phyloP scores from a whole-genome alignment of 2,329 filamentous ascomycete species.

The Coniochaeta prunicola region DNA sequence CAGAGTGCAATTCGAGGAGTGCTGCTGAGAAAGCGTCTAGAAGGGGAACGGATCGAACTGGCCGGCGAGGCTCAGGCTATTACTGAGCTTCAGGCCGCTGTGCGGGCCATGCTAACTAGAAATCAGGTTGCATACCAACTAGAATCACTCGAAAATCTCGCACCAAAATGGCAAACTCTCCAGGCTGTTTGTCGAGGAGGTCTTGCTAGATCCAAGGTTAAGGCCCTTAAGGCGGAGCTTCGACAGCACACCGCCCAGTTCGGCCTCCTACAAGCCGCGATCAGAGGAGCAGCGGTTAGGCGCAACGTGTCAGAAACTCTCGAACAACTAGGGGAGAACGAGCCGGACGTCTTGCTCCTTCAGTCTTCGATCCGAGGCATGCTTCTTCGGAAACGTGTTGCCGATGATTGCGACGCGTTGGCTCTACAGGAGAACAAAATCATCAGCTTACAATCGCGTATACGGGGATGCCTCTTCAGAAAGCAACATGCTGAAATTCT shows the following conservation, averaged over 20 bases:
- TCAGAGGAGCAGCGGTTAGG: constrained; percentile 48
- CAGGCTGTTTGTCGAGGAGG: constrained; percentile 41
- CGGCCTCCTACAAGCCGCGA: constrained; percentile 40
- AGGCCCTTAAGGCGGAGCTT: constrained; percentile 40
- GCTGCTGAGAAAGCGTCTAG: constrained; percentile 50
- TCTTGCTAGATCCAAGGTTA: constrained; percentile 35
- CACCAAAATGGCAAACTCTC: constrained; percentile 42
- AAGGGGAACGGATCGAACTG: constrained; percentile 44
- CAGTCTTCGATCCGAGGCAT: constrained; percentile 57
- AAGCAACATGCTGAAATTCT: constrained; percentile 56
- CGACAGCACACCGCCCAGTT: constrained; percentile 34
- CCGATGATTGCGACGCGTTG: constrained; percentile 45
- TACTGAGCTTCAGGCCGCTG: constrained; percentile 56
- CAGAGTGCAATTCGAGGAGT: constrained; percentile 64
- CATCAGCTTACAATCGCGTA: constrained; percentile 56
- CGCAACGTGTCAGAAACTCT: constrained; percentile 40
- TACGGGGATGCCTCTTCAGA: constrained; percentile 59
- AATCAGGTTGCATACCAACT: constrained; percentile 42
- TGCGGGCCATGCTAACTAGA: constrained; percentile 55
- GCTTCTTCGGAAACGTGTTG: constrained; percentile 45
- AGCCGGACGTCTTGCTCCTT: constrained; percentile 39
- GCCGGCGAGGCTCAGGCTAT: constrained; percentile 42
- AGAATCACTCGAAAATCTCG: constrained; percentile 42
- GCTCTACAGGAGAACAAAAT: constrained; percentile 50
- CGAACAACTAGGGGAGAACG: constrained; percentile 37